Percentiles rank a stretch among this genome's conserved stretches.
These are phyloP conservation scores for Fraxinus nigra DNA, from an alignment of 305 asterid species.

Conservation along the genomic window DNA sequence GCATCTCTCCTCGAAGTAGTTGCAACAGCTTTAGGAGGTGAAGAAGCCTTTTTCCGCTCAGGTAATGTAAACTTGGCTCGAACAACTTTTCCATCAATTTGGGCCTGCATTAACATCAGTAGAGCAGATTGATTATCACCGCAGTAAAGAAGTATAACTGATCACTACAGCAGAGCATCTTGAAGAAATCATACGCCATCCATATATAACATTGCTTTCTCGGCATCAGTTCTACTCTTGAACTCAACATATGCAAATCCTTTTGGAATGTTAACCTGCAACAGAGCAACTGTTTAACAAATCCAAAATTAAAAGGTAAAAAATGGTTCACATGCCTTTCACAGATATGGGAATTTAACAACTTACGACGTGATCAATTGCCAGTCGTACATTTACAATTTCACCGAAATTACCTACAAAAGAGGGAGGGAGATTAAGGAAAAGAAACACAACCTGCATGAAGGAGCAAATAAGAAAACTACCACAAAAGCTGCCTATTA, in stretches of 20 bases:
- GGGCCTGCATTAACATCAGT: conserved; percentile 60
- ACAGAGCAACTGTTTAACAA: conserved; percentile 8
- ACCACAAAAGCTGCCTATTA: neutral
- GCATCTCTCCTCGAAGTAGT: conserved; percentile 68
- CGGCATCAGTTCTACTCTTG: conserved; percentile 85
- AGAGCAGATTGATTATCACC: conserved; percentile 16
- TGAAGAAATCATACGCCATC: conserved; percentile 67
- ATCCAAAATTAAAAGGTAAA: neutral
- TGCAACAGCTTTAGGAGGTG: conserved; percentile 72
- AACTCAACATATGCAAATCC: conserved; percentile 96
- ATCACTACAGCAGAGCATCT: neutral
- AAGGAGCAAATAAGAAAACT: neutral
- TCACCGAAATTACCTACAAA: conserved; percentile 89
- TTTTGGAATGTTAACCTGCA: conserved; percentile 86
- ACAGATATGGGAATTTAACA: neutral
- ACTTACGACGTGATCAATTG: conserved; percentile 79
- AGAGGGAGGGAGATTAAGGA: neutral
- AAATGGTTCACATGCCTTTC: neutral
- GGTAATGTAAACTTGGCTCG: conserved; percentile 91
- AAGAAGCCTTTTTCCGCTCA: conserved; percentile 70
- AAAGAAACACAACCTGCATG: neutral
- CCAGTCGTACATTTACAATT: conserved; percentile 77
- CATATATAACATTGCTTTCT: conserved; percentile 82
- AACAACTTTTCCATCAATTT: conserved; percentile 92
- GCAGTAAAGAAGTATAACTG: neutral